Evolutionary conservation across 2,329 filamentous ascomycete species (phyloP), one percentile per base, ranked within the genome.

Genomic region (Lecanicillium sp.): DNA sequence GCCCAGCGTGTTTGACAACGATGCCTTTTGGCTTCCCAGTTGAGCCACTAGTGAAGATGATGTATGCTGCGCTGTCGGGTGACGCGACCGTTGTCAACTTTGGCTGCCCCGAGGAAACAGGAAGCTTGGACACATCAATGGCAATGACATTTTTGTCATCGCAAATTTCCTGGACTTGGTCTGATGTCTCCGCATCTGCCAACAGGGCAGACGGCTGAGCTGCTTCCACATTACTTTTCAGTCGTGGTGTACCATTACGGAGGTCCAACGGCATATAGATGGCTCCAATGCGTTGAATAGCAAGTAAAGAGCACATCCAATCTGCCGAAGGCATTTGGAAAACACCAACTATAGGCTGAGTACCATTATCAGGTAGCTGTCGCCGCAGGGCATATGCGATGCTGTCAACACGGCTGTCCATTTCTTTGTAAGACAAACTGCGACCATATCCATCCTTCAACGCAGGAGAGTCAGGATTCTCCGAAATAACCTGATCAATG

Each of bases 1-100:
- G n/a, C 12, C 18, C 22, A 13, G 15, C 5, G 19, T 41, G 33
- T 13, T 29, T 31, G 4, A 37, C 15, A 2, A 38, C 6, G 12
- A 42, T 20, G 11, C 40, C 40, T 13, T 42, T 42, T 3, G 40
- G 40, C 4, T 16, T 14, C 2, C 40, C 40, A 2, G 35, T 36
- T 3, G 40, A 38, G 9, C 40, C 40, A 20, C 40, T 42, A 3
- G 35, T 42, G 18, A 31, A 42, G 4, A 42, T 9, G 11, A 42
- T 40, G 28, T 32, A 25, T 25, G 22, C 22, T 7, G 22, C 22
- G 22, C 11, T 11, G 22, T 11, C 22, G 6, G 22, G 22, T 25
- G 22, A 6, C 22, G 22, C 6, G 6, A 11, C 6, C 11, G 22
- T 25, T 11, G n/a, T 25, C 22, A 25, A 25, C 11, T 11, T 25